A percentile compares a stretch with the other conserved stretches of the same genome.
phyloP scores from a whole-genome alignment of 495 filamentous ascomycete species.

The Tuber aestivum region DNA sequence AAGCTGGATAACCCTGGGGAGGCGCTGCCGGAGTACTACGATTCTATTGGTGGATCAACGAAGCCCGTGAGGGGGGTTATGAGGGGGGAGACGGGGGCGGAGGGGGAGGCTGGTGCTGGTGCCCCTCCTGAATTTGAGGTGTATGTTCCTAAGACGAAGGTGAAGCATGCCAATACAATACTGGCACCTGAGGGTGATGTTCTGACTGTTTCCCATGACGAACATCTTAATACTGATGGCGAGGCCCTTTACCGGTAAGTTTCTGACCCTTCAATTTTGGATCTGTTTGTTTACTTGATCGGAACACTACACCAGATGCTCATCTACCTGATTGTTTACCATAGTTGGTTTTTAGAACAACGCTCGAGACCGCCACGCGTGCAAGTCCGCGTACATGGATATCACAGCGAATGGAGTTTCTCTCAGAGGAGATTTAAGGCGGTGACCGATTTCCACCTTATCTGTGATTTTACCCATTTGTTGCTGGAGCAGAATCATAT shows the following conservation, averaged over 20 bases:
- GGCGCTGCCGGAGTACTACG: background rate
- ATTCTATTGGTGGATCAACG: background rate
- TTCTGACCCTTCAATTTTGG: background rate
- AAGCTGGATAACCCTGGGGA: background rate
- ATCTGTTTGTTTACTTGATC: constrained; percentile 5
- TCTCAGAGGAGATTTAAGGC: background rate
- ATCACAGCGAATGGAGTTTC: constrained; percentile 11
- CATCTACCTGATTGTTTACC: constrained; percentile 5
- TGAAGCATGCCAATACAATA: too few relatives aligned
- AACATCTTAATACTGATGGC: constrained; percentile 39
- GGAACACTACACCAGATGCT: background rate
- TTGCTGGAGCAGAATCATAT: background rate
- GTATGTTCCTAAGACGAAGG: constrained; percentile 22
- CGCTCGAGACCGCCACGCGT: constrained; percentile 20
- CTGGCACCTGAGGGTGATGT: too few relatives aligned
- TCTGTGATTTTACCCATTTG: background rate
- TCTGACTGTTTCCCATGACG: constrained; percentile 33
- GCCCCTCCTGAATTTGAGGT: constrained; percentile 22
- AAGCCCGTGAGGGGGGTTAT: background rate
- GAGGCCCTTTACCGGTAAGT: constrained; percentile 40
- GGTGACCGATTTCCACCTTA: constrained; percentile 24
- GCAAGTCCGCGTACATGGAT: constrained; percentile 24
- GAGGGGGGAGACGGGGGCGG: background rate
- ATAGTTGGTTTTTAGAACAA: constrained; percentile 31
- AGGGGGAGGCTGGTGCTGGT: background rate